Base-by-base conservation (phyloP, 768 basidiomycete genomes). In the Roridomyces roridus region DNA sequence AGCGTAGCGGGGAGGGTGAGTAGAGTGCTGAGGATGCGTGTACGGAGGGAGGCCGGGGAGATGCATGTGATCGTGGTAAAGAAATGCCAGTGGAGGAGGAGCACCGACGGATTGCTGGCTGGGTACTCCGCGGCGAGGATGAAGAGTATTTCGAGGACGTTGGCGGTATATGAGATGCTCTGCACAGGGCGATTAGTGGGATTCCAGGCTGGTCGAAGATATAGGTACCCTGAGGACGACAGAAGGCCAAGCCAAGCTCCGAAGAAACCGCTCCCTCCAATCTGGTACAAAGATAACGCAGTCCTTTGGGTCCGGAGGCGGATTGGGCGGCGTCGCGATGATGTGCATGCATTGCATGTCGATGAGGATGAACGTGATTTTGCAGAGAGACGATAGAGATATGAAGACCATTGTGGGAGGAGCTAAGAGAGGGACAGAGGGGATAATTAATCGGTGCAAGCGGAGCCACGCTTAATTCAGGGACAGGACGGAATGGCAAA, bases 271-370 rank as follows among this genome's bases (percentile, higher is more conserved):
- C 42, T 73, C 69, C 45, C 72, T 59, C 74, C 74, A 75, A 44
- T 74, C 69, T 20, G 71, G 72, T 42, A 75, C 63, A 44, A 28
- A 50, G 2, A 50, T 26, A 4, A 71, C 58, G 12, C 65, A 60
- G 18, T 64, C 63, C 17, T 57, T 65, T 14, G 46, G 40, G 1
- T 68, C 62, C 1, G 54, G 46, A 2, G 69, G 65, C n/a, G 63
- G 65, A 34, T 76, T 77, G 3, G 69, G 78, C 2, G 77, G 74
- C 28, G 69, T 76, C 36, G 70, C 70, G n/a, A 70, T 70, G 36
- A 75, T 57, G 37, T 67, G 69, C 72, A 79, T 77, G 49, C 70
- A 71, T 37, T 76, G 31, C 11, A 72, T 74, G 18, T 75, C 68
- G 7, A 66, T 39, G 23, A 77, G 54, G 25, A 73, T 65, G 57